Percentiles rank a stretch among this genome's conserved stretches.
Conservation (phyloP, 2,329 filamentous ascomycete genomes). For the Stromatinia cepivora region DNA sequence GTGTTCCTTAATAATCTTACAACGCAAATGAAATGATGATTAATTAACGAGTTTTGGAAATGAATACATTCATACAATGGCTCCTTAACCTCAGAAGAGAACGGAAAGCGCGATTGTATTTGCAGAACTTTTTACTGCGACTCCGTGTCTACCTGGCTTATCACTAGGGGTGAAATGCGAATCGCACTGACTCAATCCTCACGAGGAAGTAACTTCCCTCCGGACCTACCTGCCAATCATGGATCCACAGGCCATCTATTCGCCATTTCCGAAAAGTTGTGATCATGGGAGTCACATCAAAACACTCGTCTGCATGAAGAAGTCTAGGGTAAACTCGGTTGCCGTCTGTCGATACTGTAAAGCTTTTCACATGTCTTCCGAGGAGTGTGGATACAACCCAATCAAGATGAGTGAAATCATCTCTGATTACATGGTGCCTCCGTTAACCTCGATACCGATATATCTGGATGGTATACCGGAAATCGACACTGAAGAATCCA, state of each 20-base stretch:
- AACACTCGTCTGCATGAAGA: not conserved
- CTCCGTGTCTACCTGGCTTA: not conserved
- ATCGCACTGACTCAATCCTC: not conserved
- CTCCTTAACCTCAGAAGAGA: not conserved
- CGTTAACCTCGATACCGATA: not conserved
- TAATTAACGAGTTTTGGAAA: not conserved
- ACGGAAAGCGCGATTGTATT: not conserved
- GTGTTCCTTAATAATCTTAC: not conserved
- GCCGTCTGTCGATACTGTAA: not conserved
- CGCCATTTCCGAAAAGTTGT: not conserved
- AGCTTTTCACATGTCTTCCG: not conserved
- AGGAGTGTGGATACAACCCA: not conserved
- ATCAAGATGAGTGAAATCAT: conserved; percentile 9
- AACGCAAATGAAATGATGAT: not conserved
- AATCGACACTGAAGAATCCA: not conserved
- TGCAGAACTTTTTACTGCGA: not conserved
- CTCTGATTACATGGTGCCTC: not conserved
- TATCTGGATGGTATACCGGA: not conserved
- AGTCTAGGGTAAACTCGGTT: not conserved
- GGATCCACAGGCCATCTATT: not conserved
- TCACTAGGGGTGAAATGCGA: not conserved
- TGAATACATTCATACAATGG: not conserved
- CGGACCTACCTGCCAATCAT: not conserved
- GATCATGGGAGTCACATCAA: not conserved
- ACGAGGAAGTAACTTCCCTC: conserved; percentile 1